Conservation (phyloP, 2,329 filamentous ascomycete species). For the Escovopsis sp. region DNA sequence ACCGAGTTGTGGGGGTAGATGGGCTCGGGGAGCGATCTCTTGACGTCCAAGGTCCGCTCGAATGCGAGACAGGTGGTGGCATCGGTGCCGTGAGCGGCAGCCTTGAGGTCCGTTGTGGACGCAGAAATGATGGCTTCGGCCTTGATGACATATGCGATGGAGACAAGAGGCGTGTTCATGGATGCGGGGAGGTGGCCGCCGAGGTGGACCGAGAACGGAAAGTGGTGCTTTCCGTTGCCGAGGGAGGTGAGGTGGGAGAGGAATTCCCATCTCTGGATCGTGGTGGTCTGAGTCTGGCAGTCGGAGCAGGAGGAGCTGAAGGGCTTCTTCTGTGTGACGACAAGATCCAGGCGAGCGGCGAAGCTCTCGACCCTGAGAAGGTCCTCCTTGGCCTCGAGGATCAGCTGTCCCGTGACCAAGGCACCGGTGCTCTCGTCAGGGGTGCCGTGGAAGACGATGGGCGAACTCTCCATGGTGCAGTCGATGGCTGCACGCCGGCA, state of each 20-base stretch:
- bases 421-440: conserved; percentile 66
- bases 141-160: conserved; percentile 65
- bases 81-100: not conserved
- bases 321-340: conserved; percentile 65
- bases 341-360: conserved; percentile 55
- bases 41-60: conserved; percentile 54
- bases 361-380: conserved; percentile 55
- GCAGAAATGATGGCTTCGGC: conserved; percentile 38
- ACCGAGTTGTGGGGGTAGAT: conserved; percentile 77
- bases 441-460: conserved; percentile 68
- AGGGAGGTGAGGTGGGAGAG: conserved; percentile 41
- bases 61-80: conserved; percentile 21
- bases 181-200: conserved; percentile 75
- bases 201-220: conserved; percentile 80
- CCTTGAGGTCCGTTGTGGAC: too few species aligned
- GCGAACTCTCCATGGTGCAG: conserved; percentile 69
- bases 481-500: conserved; percentile 25
- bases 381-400: conserved; percentile 55
- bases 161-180: conserved; percentile 57
- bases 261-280: conserved; percentile 69
- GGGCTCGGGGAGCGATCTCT: conserved; percentile 59
- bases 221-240: conserved; percentile 49
- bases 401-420: conserved; percentile 70
- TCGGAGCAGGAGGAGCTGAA: conserved; percentile 65
- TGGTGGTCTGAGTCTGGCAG: conserved; percentile 56